Evolutionary conservation across 148 eudicot genomes (phyloP).

Genomic region (Silene uniflora): DNA sequence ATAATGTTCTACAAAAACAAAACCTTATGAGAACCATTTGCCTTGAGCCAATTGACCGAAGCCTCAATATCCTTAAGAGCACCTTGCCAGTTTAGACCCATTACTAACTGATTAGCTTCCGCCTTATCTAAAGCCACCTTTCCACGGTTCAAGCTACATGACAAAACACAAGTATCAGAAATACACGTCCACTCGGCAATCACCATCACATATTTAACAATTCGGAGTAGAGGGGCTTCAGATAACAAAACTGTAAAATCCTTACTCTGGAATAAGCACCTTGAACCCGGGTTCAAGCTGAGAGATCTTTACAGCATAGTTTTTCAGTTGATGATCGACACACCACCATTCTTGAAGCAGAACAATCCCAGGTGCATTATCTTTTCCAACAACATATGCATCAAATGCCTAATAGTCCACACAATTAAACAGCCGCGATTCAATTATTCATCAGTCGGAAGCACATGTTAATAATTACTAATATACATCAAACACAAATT

Average conservation of each 20-base stretch:
- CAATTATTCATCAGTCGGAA: neutral
- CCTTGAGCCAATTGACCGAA: too few species aligned
- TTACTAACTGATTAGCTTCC: too few species aligned
- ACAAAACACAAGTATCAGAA: too few species aligned
- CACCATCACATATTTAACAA: too few species aligned
- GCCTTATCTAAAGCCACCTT: too few species aligned
- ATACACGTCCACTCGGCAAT: too few species aligned
- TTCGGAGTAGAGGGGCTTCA: neutral
- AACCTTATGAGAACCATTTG: constrained; percentile 82
- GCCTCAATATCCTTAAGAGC: too few species aligned
- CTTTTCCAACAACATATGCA: constrained; percentile 91
- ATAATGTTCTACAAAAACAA: neutral
- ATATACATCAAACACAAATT: neutral
- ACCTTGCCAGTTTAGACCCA: too few species aligned
- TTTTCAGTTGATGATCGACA: constrained; percentile 81
- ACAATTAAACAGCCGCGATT: neutral
- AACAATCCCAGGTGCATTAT: constrained; percentile 89
- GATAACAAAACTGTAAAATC: neutral
- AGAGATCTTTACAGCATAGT: constrained; percentile 73
- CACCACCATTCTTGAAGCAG: constrained; percentile 99
- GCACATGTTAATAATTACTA: neutral
- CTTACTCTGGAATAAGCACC: constrained; percentile 79
- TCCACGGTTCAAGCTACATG: too few species aligned
- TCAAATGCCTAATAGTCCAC: constrained; percentile 54
- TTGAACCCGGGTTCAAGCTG: constrained; percentile 64